Base-by-base conservation (phyloP, 768 basidiomycete genomes). In the Suillus occidentalis region DNA sequence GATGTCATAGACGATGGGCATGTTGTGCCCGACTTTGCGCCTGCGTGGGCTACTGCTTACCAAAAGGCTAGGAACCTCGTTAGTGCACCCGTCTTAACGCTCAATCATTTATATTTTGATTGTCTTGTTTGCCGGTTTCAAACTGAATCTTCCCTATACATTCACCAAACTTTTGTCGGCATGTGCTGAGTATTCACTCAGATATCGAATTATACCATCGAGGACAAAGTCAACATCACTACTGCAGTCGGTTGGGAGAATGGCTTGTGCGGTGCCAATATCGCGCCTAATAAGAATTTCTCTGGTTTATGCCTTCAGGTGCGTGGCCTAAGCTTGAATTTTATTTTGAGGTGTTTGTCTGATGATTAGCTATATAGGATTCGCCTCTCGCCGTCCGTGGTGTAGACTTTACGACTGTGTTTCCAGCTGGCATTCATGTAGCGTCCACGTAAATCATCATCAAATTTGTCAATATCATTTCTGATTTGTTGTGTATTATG, bases 241-340 rank as follows among this genome's bases (percentile, higher is more conserved):
- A 74, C 73, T 20, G 72, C 72, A 61, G 40, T 22, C 43, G 59
- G 61, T 40, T 65, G 36, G 50, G 36, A 74, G 73, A 76, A 73
- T 64, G 88, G 88, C 1, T 82, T 80, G 22, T 91, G 89, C 73
- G 87, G 90, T 50, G 89, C 84, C 4, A 88, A 89, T 69, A 88
- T 83, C 22, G 76, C 84, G 7, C 61, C 83, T 1, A 64, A 75
- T 67, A 53, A 60, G 25, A 60, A 60, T 25, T 89, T 82, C 75
- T 86, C 86, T 0, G 88, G 89, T 20, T 73, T 90, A 16, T 90
- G 89, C 71, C 80, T 90, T 16, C 84, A 89, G 76, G 85, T 84
- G 28, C 6, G 75, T 67, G 12, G 10, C 45, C n/a, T 6, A 47
- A 31, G n/a, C 28, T 39, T 34, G 4, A 16, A 20, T n/a, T 20